Percentiles rank a stretch among this genome's conserved stretches.
phyloP scores from a whole-genome alignment of 495 filamentous ascomycete species.

The Penicillium coffeae region DNA sequence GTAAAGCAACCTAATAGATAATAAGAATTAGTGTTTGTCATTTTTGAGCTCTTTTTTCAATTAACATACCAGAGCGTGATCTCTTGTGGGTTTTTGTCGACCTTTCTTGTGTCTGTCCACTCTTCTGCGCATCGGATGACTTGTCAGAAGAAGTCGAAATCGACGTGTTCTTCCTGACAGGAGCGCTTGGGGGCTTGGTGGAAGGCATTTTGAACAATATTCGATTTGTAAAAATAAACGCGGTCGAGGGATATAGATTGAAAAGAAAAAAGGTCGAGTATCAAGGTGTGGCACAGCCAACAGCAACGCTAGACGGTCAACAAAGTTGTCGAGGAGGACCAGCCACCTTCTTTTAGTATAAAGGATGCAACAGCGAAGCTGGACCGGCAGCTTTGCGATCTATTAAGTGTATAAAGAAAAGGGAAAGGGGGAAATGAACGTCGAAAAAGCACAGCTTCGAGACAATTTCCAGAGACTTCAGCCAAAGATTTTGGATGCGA shows the following conservation, averaged over 20 bases:
- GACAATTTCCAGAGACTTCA: constrained; percentile 5
- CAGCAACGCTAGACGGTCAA: constrained; percentile 8
- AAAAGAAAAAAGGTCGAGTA: not conserved
- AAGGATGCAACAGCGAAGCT: constrained; percentile 31
- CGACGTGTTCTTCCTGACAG: not conserved
- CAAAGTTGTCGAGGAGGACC: constrained; percentile 8
- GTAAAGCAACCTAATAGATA: constrained; percentile 80
- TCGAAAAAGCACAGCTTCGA: constrained; percentile 4
- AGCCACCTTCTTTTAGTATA: constrained; percentile 19
- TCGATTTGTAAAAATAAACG: not conserved
- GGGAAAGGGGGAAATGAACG: constrained; percentile 10
- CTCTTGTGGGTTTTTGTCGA: constrained; percentile 77
- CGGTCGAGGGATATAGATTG: not conserved
- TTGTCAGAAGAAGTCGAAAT: not conserved
- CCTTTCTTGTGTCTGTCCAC: constrained; percentile 32
- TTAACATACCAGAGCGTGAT: constrained; percentile 80
- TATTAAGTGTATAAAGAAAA: constrained; percentile 6
- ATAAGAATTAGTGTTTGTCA: not conserved
- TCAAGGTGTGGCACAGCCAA: constrained; percentile 4
- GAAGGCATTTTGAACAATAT: constrained; percentile 6
- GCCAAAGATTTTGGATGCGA: constrained; percentile 12
- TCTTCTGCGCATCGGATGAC: constrained; percentile 42
- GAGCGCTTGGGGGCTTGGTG: not conserved
- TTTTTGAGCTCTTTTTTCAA: not conserved
- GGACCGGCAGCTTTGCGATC: constrained; percentile 35